phyloP scores from a whole-genome alignment of 1,139 yeast species.

The Hyphopichia buzzinii region DNA sequence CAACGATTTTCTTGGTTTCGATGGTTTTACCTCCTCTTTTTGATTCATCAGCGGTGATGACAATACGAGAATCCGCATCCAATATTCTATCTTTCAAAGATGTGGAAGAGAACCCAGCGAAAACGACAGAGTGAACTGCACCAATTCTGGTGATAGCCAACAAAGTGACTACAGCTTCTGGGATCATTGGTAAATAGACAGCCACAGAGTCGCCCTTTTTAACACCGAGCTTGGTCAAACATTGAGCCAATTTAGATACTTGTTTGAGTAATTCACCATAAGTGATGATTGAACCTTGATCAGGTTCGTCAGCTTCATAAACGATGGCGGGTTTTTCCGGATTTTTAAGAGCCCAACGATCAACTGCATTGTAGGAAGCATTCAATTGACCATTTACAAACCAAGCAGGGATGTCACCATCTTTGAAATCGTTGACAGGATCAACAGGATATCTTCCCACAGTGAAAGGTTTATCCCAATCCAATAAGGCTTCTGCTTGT shows the following conservation, averaged over 20 bases:
- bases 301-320: conserved; percentile 78
- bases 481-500: conserved; percentile 53
- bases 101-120: conserved; percentile 79
- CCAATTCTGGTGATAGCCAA: conserved; percentile 77
- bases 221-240: conserved; percentile 64
- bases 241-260: conserved; percentile 69
- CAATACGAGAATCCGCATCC: conserved; percentile 72
- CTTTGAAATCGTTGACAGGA: conserved; percentile 50
- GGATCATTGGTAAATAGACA: conserved; percentile 83
- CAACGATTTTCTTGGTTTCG: conserved; percentile 80
- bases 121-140: conserved; percentile 79
- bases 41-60: conserved; percentile 78
- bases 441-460: conserved; percentile 54
- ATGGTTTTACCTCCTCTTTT: conserved; percentile 81
- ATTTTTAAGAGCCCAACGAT: conserved; percentile 70
- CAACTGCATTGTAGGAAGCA: conserved; percentile 76
- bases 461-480: conserved; percentile 66
- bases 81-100: conserved; percentile 74
- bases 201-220: conserved; percentile 83
- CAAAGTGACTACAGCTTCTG: conserved; percentile 71
- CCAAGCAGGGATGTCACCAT: conserved; percentile 76
- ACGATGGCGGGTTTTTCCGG: conserved; percentile 76
- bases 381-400: conserved; percentile 74
- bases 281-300: conserved; percentile 59
- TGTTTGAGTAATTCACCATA: conserved; percentile 71